These are phyloP conservation scores for Helianthus tuberosus DNA, from an alignment of 129 eudicot genomes.

Conservation along the genomic window DNA sequence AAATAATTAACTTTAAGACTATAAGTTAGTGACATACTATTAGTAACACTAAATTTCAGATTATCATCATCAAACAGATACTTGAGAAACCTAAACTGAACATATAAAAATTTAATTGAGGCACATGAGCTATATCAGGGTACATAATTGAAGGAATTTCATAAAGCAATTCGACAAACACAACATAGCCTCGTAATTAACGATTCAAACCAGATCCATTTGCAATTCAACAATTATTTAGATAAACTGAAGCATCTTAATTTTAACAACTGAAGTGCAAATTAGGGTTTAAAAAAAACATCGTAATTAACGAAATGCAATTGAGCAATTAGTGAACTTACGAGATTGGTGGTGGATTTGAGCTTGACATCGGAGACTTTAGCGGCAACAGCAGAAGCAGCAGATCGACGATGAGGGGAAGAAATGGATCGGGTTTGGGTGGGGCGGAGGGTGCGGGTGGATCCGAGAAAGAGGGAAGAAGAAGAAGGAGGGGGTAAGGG, in stretches of 20 bases:
- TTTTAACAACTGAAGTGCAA: too few relatives aligned
- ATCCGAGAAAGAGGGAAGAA: conserved; percentile 18
- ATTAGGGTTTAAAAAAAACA: too few relatives aligned
- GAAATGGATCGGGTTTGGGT: not conserved
- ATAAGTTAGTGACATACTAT: not conserved
- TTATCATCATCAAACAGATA: not conserved
- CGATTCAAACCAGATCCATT: not conserved
- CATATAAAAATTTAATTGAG: not conserved
- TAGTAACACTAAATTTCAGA: not conserved
- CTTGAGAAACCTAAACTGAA: not conserved
- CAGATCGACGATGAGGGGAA: conserved; percentile 8
- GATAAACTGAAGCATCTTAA: not conserved
- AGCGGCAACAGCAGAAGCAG: conserved; percentile 10
- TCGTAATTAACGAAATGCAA: too few relatives aligned
- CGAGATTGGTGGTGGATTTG: conserved; percentile 22
- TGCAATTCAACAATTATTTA: not conserved
- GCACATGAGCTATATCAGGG: not conserved
- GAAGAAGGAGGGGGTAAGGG: not conserved
- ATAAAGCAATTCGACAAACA: not conserved
- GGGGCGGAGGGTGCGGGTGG: conserved; percentile 8
- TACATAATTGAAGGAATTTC: not conserved
- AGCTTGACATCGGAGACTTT: conserved; percentile 21
- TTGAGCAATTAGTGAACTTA: not conserved
- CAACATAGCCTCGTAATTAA: not conserved
- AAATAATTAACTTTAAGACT: not conserved